Evolutionary conservation across 495 filamentous ascomycete species (phyloP).

Genomic region (Talaromyces thailandensis): DNA sequence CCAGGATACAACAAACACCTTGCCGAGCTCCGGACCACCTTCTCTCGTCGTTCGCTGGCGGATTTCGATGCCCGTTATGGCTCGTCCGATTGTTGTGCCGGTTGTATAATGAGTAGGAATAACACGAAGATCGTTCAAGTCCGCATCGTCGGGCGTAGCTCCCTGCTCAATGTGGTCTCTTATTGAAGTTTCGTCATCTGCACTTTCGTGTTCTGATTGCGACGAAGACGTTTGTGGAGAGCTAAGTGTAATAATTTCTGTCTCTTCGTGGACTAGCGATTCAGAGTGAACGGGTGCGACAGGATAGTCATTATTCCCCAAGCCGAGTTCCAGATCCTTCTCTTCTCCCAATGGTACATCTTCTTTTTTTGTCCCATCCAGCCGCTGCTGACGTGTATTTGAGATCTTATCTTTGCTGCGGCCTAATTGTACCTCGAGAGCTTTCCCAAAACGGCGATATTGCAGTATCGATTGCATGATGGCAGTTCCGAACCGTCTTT

Average conservation of each 20-base stretch:
- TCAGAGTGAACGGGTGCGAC: neutral
- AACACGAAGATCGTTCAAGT: conserved; percentile 2
- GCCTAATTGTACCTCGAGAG: conserved; percentile 21
- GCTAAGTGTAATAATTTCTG: neutral
- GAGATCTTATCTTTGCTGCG: conserved; percentile 7
- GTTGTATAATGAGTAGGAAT: conserved; percentile 14
- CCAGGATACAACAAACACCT: conserved; percentile 52
- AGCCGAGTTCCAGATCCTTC: neutral
- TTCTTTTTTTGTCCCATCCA: neutral
- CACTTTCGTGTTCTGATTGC: neutral
- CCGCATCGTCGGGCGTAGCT: neutral
- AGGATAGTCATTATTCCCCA: neutral
- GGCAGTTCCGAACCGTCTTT: neutral
- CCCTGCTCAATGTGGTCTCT: conserved; percentile 5
- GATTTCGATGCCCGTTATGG: conserved; percentile 31
- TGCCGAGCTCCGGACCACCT: conserved; percentile 14
- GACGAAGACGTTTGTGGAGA: neutral
- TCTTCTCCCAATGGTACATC: neutral
- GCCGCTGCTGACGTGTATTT: neutral
- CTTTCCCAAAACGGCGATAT: conserved; percentile 28
- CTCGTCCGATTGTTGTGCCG: conserved; percentile 20
- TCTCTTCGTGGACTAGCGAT: neutral
- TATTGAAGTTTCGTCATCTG: neutral
- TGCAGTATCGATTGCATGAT: conserved; percentile 29
- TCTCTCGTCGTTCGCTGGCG: conserved; percentile 18